phyloP scores from a whole-genome alignment of 352 stramenopile species.

The Phytophthora nicotianae region DNA sequence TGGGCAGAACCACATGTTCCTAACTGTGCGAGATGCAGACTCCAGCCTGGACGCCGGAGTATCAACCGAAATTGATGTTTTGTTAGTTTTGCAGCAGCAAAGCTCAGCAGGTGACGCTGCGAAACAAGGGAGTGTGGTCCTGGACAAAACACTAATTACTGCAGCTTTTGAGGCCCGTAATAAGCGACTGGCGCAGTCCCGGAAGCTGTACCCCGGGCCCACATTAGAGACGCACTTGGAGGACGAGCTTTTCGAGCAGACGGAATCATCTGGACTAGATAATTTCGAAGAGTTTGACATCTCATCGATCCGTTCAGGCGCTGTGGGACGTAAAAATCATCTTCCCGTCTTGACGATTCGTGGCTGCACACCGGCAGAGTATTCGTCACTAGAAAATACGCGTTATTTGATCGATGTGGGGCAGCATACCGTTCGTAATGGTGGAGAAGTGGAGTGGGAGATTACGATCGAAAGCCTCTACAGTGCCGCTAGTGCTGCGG shows the following conservation, averaged over 20 bases:
- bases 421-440: conserved; percentile 87
- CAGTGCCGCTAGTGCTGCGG: conserved; percentile 33
- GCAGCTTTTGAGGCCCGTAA: conserved; percentile 72
- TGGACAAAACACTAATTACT: conserved; percentile 52
- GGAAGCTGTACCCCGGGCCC: conserved; percentile 43
- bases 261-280: conserved; percentile 58
- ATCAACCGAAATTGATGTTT: conserved; percentile 68
- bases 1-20: conserved; percentile 73
- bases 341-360: conserved; percentile 69
- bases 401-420: conserved; percentile 88
- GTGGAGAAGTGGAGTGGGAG: conserved; percentile 89
- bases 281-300: conserved; percentile 83
- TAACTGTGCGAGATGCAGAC: conserved; percentile 76
- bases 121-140: conserved; percentile 37
- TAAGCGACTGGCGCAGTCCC: conserved; percentile 56
- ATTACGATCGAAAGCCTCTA: conserved; percentile 88
- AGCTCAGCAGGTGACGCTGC: conserved; percentile 36
- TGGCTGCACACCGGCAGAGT: conserved; percentile 83
- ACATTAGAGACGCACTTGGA: conserved; percentile 48
- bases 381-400: conserved; percentile 80
- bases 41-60: conserved; percentile 54
- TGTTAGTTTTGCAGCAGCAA: conserved; percentile 72
- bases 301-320: conserved; percentile 60
- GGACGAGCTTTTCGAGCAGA: conserved; percentile 42
- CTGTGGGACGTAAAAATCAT: conserved; percentile 47